Percentiles rank a stretch among this genome's conserved stretches.
Conservation (phyloP, 768 basidiomycete genomes). For the Pulveroboletus sp. region DNA sequence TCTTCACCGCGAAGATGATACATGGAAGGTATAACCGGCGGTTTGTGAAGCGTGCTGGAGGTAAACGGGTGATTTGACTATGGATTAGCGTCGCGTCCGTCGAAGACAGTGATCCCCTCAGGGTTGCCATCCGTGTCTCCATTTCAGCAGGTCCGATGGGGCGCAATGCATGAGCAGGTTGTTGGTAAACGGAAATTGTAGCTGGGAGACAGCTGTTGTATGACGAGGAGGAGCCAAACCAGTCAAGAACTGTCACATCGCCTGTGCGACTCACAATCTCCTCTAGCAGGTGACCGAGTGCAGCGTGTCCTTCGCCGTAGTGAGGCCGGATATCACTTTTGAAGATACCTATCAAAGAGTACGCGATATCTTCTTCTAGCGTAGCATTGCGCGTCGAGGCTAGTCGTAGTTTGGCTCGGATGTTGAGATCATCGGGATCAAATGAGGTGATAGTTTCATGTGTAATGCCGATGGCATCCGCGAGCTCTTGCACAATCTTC, state of each 20-base stretch:
- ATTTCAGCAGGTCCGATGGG: background rate
- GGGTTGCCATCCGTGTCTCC: background rate
- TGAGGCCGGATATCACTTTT: conserved; percentile 3
- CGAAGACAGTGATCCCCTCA: background rate
- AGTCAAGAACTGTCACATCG: conserved; percentile 3
- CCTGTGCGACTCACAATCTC: conserved; percentile 5
- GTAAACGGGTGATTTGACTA: conserved; percentile 5
- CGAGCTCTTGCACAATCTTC: conserved; percentile 5
- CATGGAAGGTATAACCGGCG: conserved; percentile 9
- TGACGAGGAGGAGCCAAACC: conserved; percentile 3
- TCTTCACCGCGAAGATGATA: conserved; percentile 7
- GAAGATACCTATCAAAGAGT: conserved; percentile 9
- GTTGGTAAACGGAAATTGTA: conserved; percentile 1
- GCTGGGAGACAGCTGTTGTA: conserved; percentile 9
- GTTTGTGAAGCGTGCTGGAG: background rate
- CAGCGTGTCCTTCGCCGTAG: conserved; percentile 9
- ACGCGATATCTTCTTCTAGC: too few species aligned
- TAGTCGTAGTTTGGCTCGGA: too few species aligned
- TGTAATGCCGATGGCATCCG: conserved; percentile 2
- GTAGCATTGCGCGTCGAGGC: too few species aligned
- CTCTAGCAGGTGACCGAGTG: conserved; percentile 9
- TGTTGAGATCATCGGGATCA: too few species aligned
- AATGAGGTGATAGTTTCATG: conserved; percentile 3
- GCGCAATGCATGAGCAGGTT: too few species aligned
- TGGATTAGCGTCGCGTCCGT: conserved; percentile 3